Evolutionary conservation across 441 rosid genomes (phyloP).

Genomic region (Melastoma candidum): DNA sequence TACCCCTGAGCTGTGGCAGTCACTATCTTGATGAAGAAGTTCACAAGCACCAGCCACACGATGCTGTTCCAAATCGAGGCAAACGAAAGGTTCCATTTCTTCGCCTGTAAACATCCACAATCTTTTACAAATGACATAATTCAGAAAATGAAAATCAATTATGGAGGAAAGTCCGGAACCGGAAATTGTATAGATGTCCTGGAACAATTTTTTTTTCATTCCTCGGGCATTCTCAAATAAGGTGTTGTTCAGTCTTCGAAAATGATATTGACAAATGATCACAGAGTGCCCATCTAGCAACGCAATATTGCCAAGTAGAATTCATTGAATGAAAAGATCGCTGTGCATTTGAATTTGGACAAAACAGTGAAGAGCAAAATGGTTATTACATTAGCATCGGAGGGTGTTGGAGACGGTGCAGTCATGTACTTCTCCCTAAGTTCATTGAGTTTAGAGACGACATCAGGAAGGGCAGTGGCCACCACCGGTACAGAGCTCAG

Average conservation of each 20-base stretch:
- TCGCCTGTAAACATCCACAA: conserved; percentile 27
- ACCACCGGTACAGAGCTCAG: conserved; percentile 71
- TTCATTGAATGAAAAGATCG: too few species aligned
- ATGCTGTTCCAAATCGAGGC: conserved; percentile 75
- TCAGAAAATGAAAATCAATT: too few species aligned
- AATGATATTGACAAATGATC: too few species aligned
- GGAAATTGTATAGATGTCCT: too few species aligned
- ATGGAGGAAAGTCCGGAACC: too few species aligned
- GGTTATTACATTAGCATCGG: conserved; percentile 45
- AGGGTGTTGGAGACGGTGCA: conserved; percentile 32
- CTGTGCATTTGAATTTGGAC: neutral
- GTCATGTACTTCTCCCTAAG: conserved; percentile 58
- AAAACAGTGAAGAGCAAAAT: conserved; percentile 4
- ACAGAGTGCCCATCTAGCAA: too few species aligned
- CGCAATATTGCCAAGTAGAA: too few species aligned
- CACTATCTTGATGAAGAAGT: conserved; percentile 12
- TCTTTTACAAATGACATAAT: too few species aligned
- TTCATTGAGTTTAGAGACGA: conserved; percentile 46
- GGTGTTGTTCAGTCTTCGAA: too few species aligned
- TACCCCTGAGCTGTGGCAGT: conserved; percentile 11
- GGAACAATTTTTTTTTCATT: too few species aligned
- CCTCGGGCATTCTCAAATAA: too few species aligned
- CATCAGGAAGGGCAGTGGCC: conserved; percentile 45
- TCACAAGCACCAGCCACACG: conserved; percentile 61
- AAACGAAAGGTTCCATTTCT: conserved; percentile 78